Conservation (phyloP, 352 stramenopile species). For the Globisporangium ultimum region DNA sequence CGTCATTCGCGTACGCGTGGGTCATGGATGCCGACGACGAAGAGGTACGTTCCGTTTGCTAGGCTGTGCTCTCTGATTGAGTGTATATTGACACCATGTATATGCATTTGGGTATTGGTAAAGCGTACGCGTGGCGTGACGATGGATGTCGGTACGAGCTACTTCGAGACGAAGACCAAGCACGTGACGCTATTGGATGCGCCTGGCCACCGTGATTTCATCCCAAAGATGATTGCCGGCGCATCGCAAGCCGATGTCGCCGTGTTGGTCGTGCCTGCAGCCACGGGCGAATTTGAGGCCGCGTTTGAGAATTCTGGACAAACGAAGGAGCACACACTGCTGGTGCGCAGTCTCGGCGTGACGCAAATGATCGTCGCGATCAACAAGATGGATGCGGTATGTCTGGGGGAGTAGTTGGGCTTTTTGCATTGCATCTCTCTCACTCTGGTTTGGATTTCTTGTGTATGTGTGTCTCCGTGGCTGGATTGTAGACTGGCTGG, state of each 20-base stretch:
- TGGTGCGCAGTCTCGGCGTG: slow-evolving; percentile 93
- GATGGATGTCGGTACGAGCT: slow-evolving; percentile 96
- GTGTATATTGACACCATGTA: slow-evolving; percentile 28
- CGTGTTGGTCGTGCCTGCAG: slow-evolving; percentile 94
- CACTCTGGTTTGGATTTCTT: neutral
- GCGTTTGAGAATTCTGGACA: slow-evolving; percentile 94
- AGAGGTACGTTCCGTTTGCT: slow-evolving; percentile 25
- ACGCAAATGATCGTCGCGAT: slow-evolving; percentile 95
- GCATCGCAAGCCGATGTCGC: slow-evolving; percentile 90
- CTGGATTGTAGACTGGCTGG: slow-evolving; percentile 41
- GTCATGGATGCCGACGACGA: slow-evolving; percentile 90
- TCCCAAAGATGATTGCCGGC: slow-evolving; percentile 97
- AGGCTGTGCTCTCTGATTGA: neutral
- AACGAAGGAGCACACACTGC: slow-evolving; percentile 97
- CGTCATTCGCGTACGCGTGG: slow-evolving; percentile 96
- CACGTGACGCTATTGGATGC: slow-evolving; percentile 96
- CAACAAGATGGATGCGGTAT: slow-evolving; percentile 97
- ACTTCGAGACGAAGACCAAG: slow-evolving; percentile 87
- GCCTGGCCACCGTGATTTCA: slow-evolving; percentile 96
- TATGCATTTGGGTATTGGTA: no score
- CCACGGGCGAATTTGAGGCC: slow-evolving; percentile 94
- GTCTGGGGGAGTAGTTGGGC: neutral
- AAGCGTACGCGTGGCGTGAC: slow-evolving; percentile 96
- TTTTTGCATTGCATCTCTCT: neutral
- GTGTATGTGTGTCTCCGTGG: neutral